Base-by-base conservation (phyloP, 1,284 basidiomycete genomes). In the Naganishia albida region DNA sequence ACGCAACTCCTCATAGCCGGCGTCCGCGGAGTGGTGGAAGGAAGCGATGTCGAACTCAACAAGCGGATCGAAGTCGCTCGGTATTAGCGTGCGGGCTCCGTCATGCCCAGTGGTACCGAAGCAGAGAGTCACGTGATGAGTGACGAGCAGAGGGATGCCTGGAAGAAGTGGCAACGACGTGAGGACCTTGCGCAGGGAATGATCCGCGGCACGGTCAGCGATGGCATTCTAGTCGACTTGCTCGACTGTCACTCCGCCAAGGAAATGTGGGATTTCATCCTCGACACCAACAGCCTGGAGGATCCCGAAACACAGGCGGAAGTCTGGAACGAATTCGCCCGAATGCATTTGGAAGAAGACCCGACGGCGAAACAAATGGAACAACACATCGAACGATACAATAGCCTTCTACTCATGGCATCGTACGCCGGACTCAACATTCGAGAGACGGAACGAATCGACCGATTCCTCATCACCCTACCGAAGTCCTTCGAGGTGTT, bases 221-320 rank as follows among this genome's bases (percentile, higher is more conserved):
- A 64, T 18, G 51, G 39, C 26, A 43, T 64, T 38, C 20, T 55
- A 13, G 40, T 64, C 20, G 62, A 64, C 28, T 13, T 64, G n/a
- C 18, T 64, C 23, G 38, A 64, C 50, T 55, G 39, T 51, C n/a
- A 26, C 10, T 55, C 62, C 20, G 62, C 62, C 23, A 55, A 55
- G 16, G 46, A 64, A 44, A 64, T 64, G 52, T 55, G 62, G 62
- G 62, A 55, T n/a, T 55, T 39, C 52, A 25, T 55, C 23, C 51
- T 43, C 38, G 51, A 23, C 20, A 48, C 52, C 25, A 51, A 64
- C 28, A 30, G 18, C 28, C 28, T 52, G 26, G 50, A 55, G 30
- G 53, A 40, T 44, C 39, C 62, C 10, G 62, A 54, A 52, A 39
- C 34, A 16, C 48, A 55, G 28, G 62, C 62, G 16, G 30, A 50